Percentiles rank a stretch among this genome's conserved stretches.
Conservation (phyloP, 257 asterid genomes). For the Haberlea rhodopensis region DNA sequence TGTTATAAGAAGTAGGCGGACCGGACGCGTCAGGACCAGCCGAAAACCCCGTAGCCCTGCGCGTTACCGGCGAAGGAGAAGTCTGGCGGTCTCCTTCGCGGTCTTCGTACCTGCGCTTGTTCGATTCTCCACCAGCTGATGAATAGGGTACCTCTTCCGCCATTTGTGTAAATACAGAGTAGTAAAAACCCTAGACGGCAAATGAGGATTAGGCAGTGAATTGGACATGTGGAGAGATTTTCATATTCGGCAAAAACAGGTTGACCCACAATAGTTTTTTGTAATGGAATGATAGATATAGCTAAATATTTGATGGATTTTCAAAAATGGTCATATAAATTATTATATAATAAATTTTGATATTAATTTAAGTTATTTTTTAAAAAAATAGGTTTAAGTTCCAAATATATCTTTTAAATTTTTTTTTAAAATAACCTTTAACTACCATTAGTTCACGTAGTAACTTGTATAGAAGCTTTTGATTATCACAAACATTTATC, state of each 20-base stretch:
- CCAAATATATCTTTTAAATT: too few relatives aligned
- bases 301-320: too few relatives aligned
- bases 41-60: constrained; percentile 81
- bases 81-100: constrained; percentile 47
- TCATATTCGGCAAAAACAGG: background rate
- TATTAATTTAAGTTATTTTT: too few relatives aligned
- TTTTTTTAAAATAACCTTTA: too few relatives aligned
- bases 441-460: too few relatives aligned
- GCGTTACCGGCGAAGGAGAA: constrained; percentile 53
- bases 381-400: too few relatives aligned
- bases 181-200: background rate
- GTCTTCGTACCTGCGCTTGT: constrained; percentile 80
- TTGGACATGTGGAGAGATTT: background rate
- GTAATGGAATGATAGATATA: too few relatives aligned
- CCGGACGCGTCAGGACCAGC: constrained; percentile 53
- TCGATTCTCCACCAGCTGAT: constrained; percentile 42
- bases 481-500: too few relatives aligned
- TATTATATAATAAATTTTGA: too few relatives aligned
- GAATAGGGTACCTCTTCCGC: constrained; percentile 59
- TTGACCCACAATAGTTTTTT: background rate
- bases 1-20: constrained; percentile 56
- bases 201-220: background rate
- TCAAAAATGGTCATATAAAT: too few relatives aligned
- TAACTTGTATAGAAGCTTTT: too few relatives aligned
- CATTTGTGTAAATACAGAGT: constrained; percentile 29